phyloP scores from a whole-genome alignment of 2,329 filamentous ascomycete species.

The Cercospora sojina region DNA sequence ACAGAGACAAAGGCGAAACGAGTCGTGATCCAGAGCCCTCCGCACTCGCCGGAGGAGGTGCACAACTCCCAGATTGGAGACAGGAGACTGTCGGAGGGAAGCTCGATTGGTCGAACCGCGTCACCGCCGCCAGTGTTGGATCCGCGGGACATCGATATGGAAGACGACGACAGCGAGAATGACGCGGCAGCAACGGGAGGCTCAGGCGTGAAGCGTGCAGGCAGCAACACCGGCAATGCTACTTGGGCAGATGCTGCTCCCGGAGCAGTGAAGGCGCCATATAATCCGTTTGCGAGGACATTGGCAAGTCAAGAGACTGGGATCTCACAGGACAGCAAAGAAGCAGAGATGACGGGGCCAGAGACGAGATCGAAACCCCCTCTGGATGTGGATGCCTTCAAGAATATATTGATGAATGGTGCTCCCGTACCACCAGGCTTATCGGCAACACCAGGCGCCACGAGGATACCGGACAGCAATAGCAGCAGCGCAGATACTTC shows the following conservation, averaged over 20 bases:
- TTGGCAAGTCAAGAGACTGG: conserved; percentile 33
- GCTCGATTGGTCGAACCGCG: conserved; percentile 6
- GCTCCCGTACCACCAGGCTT: conserved; percentile 43
- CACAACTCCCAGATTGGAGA: conserved; percentile 20
- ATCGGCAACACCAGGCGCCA: conserved; percentile 16
- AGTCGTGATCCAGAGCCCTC: conserved; percentile 33
- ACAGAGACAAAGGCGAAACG: conserved; percentile 33
- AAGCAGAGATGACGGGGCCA: conserved; percentile 12
- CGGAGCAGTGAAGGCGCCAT: conserved; percentile 28
- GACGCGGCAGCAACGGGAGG: conserved; percentile 26
- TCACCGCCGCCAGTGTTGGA: conserved; percentile 12
- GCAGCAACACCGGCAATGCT: conserved; percentile 29
- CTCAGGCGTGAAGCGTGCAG: conserved; percentile 26
- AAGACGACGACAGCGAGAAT: conserved; percentile 24
- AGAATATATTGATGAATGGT: conserved; percentile 70
- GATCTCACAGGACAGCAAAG: conserved; percentile 11
- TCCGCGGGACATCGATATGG: conserved; percentile 1
- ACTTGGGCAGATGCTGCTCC: conserved; percentile 10
- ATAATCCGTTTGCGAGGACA: conserved; percentile 39
- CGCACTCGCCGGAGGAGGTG: conserved; percentile 30
- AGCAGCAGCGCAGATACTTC: conserved; percentile 57
- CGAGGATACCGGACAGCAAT: conserved; percentile 38
- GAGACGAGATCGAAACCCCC: conserved; percentile 34
- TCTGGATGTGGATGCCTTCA: conserved; percentile 75
- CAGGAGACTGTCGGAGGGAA: conserved; percentile 19